Conservation (phyloP, 2,329 filamentous ascomycete genomes). For the Chaetomium sp. region DNA sequence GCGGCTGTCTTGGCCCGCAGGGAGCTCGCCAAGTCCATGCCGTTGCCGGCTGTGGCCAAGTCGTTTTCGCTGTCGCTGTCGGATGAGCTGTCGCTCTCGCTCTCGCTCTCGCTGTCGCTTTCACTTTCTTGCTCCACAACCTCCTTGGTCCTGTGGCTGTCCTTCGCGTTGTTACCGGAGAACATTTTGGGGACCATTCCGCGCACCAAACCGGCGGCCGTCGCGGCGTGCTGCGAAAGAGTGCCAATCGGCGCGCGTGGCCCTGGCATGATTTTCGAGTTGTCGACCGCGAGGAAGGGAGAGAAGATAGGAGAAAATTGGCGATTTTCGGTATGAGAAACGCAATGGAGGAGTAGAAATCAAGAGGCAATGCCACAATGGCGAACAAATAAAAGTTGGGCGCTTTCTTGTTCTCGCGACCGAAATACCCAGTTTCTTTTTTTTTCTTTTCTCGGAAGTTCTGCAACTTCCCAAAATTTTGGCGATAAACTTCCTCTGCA, state of each 20-base stretch:
- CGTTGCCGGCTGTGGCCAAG: not conserved
- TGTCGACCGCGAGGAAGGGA: constrained; percentile 1
- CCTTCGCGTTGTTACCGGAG: constrained; percentile 10
- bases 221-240: constrained; percentile 25
- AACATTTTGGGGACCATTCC: constrained; percentile 15
- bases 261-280: constrained; percentile 21
- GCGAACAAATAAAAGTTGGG: not conserved
- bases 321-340: not conserved
- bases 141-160: constrained; percentile 10
- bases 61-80: constrained; percentile 6
- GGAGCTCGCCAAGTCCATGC: constrained; percentile 1
- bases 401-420: not conserved
- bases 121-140: constrained; percentile 15
- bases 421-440: not conserved
- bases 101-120: constrained; percentile 14
- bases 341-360: not conserved
- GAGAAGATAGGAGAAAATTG: not conserved
- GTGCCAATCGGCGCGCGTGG: constrained; percentile 28
- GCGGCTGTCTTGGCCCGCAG: constrained; percentile 6
- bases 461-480: constrained; percentile 6
- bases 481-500: constrained; percentile 8
- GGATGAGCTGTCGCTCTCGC: constrained; percentile 4
- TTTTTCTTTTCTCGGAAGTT: not conserved
- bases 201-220: constrained; percentile 21
- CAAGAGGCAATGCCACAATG: not conserved